Evolutionary conservation across 2,329 filamentous ascomycete genomes (phyloP).

Genomic region (Acrodontium crateriforme): DNA sequence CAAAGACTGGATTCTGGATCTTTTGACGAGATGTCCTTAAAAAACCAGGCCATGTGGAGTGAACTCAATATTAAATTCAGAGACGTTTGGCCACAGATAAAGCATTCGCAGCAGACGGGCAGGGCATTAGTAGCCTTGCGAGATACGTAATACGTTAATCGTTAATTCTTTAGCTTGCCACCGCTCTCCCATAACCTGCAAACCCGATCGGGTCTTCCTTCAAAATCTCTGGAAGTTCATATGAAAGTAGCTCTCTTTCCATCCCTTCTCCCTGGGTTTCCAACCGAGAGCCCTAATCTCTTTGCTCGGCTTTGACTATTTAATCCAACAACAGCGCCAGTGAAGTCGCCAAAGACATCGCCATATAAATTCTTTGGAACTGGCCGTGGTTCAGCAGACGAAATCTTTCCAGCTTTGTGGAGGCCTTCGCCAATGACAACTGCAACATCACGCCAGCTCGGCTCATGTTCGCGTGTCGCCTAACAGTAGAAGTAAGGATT

Average conservation of each 20-base stretch:
- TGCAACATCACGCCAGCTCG: slow-evolving; percentile 30
- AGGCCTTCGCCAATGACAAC: slow-evolving; percentile 26
- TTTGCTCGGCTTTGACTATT: slow-evolving; percentile 32
- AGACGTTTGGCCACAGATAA: too few species aligned
- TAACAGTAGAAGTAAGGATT: slow-evolving; percentile 41
- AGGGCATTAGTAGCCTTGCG: too few species aligned
- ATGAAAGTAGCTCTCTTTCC: slow-evolving; percentile 26
- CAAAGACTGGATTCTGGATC: slow-evolving; percentile 32
- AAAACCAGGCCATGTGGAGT: too few species aligned
- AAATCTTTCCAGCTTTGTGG: slow-evolving; percentile 25
- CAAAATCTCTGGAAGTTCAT: slow-evolving; percentile 28
- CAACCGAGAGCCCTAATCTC: slow-evolving; percentile 33
- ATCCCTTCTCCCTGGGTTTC: slow-evolving; percentile 31
- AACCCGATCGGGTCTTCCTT: slow-evolving; percentile 17
- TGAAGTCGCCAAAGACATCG: slow-evolving; percentile 28
- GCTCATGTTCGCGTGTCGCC: slow-evolving; percentile 26
- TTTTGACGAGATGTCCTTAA: too few species aligned
- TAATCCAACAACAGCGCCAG: slow-evolving; percentile 25
- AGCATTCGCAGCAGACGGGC: too few species aligned
- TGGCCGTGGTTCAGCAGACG: slow-evolving; percentile 22
- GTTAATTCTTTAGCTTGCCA: slow-evolving; percentile 1
- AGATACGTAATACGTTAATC: too few species aligned
- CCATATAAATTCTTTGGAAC: slow-evolving; percentile 24
- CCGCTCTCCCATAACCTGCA: slow-evolving; percentile 4
- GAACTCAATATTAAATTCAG: too few species aligned